Evolutionary conservation across 495 filamentous ascomycete genomes (phyloP), one percentile per base, ranked within the genome.

Genomic region (Paragyromitra xinjiangensis): DNA sequence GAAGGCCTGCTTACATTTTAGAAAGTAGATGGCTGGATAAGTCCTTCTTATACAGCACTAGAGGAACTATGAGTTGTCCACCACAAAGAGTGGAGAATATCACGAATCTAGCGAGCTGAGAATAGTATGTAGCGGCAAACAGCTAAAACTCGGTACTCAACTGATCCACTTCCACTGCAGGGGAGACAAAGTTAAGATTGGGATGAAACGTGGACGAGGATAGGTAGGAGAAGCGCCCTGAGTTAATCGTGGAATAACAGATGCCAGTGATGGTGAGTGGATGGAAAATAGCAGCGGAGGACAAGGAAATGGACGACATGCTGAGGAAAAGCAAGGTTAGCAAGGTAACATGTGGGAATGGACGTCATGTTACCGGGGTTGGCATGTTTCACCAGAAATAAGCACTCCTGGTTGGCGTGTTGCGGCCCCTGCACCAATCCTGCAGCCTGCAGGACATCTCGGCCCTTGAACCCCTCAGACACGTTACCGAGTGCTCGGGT

Each of bases 1-100:
- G 77, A 79, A 79, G 77, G 29, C 77, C 77, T 50, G 77, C 77
- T 79, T 78, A 79, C 77, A 79, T 73, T 67, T 59, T 29, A n/a
- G 40, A 71, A 51, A 65, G 9, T 29, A 26, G 77, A 66, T 72
- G 66, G 74, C 16, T 72, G 61, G 62, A n/a, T 48, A 9, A 42
- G 48, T 55, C 53, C 42, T 44, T 78, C 66, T 79, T 79, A 79
- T 79, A 79, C 40, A 22, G 40, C 26, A 42, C 56, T 74, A 16
- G 29, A 11, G 26, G 11, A 63, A 14, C 39, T 63, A 37, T 63
- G 37, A 42, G 59, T 5, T 63, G 59, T 44, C 16, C n/a, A 24
- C n/a, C 6, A 11, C 34, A 42, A 24, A 22, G 6, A 42, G 37
- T 16, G 9, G 37, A 2, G 53, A 6, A n/a, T 58, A 26, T 34